Evolutionary conservation across 2,329 filamentous ascomycete species (phyloP).

Genomic region (Xylariaceae sp.): DNA sequence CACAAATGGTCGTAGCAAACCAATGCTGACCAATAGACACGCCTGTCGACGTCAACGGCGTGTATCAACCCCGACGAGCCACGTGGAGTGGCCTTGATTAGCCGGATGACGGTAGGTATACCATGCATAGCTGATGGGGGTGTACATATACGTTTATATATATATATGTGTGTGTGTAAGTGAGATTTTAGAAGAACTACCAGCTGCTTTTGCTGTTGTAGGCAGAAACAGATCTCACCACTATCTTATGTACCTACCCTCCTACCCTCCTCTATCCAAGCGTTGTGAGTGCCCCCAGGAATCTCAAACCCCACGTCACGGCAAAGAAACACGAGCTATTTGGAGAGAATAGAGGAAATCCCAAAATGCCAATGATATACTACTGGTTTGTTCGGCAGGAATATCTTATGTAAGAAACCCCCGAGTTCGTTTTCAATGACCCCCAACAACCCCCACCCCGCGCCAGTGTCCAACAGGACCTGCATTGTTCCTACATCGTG

Average conservation of each 20-base stretch:
- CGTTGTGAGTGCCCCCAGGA: no score
- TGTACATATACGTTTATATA: not conserved
- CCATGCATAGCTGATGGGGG: conserved; percentile 5
- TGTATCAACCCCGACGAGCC: conserved; percentile 13
- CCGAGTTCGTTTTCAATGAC: not conserved
- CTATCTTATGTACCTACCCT: not conserved
- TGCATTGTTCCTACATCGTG: conserved; percentile 14
- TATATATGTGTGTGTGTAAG: not conserved
- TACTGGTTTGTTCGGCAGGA: no score
- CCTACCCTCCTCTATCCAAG: not conserved
- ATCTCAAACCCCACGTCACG: no score
- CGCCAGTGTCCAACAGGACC: not conserved
- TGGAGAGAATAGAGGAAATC: no score
- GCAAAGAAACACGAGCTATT: no score
- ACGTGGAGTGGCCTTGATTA: conserved; percentile 21
- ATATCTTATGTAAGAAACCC: no score
- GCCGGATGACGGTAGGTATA: not conserved
- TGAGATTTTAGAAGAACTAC: not conserved
- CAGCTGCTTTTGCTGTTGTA: not conserved
- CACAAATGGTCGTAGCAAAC: no score
- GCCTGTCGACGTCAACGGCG: conserved; percentile 11
- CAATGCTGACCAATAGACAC: no score
- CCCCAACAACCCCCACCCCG: not conserved
- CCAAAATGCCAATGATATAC: no score
- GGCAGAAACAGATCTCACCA: not conserved